phyloP scores from a whole-genome alignment of 192 early-diverging fungal species.

The Mortierella antarctica region DNA sequence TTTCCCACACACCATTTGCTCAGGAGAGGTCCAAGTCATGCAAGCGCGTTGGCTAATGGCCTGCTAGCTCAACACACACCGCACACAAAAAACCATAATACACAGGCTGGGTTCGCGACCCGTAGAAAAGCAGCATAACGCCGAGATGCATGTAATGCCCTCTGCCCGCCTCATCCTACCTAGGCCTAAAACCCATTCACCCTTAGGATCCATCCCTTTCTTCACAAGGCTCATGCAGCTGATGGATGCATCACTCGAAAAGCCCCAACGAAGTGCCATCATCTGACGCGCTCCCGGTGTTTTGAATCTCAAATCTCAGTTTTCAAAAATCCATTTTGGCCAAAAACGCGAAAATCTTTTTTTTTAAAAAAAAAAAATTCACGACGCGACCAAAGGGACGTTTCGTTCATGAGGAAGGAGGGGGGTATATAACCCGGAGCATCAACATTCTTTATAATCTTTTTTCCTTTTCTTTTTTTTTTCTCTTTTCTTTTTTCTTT shows the following conservation, averaged over 20 bases:
- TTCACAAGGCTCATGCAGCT: background rate
- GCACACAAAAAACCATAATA: no score
- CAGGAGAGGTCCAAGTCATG: no score
- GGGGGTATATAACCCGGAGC: conserved; percentile 11
- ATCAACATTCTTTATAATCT: conserved; percentile 31
- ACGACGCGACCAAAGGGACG: background rate
- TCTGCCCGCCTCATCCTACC: no score
- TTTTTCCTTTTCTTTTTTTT: conserved; percentile 22
- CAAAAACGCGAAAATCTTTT: background rate
- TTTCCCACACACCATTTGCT: no score
- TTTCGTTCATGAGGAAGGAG: background rate
- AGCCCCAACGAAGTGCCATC: background rate
- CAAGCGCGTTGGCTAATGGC: no score
- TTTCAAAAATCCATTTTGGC: background rate
- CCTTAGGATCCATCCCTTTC: conserved; percentile 11
- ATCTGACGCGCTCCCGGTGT: conserved; percentile 5
- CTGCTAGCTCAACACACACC: no score
- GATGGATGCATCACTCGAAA: conserved; percentile 1
- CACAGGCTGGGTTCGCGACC: no score
- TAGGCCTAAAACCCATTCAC: background rate
- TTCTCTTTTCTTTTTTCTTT: conserved; percentile 9
- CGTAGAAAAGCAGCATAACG: no score
- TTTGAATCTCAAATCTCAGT: background rate
- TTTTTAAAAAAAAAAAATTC: conserved; percentile 8
- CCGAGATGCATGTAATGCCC: no score